Percentiles rank a stretch among this genome's conserved stretches.
These are phyloP conservation scores for Logfia minima DNA, from an alignment of 129 eudicot genomes.

Conservation along the genomic window DNA sequence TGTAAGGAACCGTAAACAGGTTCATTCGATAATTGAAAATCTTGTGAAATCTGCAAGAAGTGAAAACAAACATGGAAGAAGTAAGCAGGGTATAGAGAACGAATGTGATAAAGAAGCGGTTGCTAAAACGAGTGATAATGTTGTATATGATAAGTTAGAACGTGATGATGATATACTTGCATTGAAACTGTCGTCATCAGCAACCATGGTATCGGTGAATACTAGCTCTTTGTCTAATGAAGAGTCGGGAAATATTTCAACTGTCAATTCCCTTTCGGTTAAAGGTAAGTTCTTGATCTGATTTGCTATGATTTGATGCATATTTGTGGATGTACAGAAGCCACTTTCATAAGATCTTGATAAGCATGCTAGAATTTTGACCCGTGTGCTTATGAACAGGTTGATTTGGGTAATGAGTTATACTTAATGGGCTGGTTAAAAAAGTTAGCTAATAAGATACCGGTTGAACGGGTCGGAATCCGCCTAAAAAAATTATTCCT, in stretches of 20 bases:
- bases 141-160: constrained; percentile 22
- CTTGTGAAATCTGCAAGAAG: constrained; percentile 66
- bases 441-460: no score
- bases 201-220: constrained; percentile 18
- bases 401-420: neutral
- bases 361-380: neutral
- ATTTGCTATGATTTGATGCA: constrained; percentile 4
- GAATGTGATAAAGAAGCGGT: constrained; percentile 24
- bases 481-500: neutral
- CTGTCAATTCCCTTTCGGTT: constrained; percentile 66
- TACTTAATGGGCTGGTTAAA: no score
- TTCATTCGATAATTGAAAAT: constrained; percentile 87
- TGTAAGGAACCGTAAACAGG: constrained; percentile 92
- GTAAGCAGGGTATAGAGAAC: constrained; percentile 14
- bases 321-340: neutral
- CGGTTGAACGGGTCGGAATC: neutral
- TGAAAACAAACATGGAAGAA: constrained; percentile 35
- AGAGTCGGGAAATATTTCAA: constrained; percentile 51
- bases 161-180: constrained; percentile 54
- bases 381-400: neutral
- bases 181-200: constrained; percentile 53
- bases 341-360: constrained; percentile 11
- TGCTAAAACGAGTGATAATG: constrained; percentile 16
- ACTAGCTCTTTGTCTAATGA: constrained; percentile 61
- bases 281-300: constrained; percentile 50